A percentile compares a stretch with the other conserved stretches of the same genome.
These are phyloP conservation scores for Lactarius deliciosus DNA, from an alignment of 768 basidiomycete species.

Conservation along the genomic window DNA sequence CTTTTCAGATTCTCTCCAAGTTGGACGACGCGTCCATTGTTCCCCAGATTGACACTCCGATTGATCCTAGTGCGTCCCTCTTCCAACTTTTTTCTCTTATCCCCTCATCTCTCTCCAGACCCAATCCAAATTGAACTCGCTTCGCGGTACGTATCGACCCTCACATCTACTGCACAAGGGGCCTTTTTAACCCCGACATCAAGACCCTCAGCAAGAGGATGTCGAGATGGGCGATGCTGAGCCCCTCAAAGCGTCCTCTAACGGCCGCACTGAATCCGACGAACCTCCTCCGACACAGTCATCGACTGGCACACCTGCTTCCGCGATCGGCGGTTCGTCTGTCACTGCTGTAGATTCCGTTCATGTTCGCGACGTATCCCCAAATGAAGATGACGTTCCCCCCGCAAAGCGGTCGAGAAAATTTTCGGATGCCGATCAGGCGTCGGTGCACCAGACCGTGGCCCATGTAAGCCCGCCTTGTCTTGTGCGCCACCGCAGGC, in stretches of 20 bases:
- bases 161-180: constrained; percentile 55
- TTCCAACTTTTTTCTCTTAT: constrained; percentile 26
- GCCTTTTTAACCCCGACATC: constrained; percentile 14
- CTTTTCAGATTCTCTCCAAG: constrained; percentile 46
- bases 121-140: constrained; percentile 47
- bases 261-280: constrained; percentile 31
- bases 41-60: constrained; percentile 45
- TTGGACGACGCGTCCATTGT: constrained; percentile 45
- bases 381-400: constrained; percentile 57
- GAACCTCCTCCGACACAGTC: constrained; percentile 32
- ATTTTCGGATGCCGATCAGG: constrained; percentile 73
- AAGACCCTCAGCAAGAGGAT: constrained; percentile 21
- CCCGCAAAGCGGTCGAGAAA: constrained; percentile 81
- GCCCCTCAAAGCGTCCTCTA: constrained; percentile 30
- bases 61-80: constrained; percentile 49
- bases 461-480: constrained; percentile 64
- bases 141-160: constrained; percentile 43
- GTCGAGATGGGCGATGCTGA: constrained; percentile 33
- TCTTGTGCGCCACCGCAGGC: constrained; percentile 50
- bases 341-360: constrained; percentile 36
- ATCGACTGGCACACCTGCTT: constrained; percentile 32
- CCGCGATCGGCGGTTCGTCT: constrained; percentile 36
- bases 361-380: constrained; percentile 31
- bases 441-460: constrained; percentile 64
- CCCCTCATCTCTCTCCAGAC: constrained; percentile 37